Base-by-base conservation (phyloP, 2,329 filamentous ascomycete genomes). In the Neofusicoccum ribis region DNA sequence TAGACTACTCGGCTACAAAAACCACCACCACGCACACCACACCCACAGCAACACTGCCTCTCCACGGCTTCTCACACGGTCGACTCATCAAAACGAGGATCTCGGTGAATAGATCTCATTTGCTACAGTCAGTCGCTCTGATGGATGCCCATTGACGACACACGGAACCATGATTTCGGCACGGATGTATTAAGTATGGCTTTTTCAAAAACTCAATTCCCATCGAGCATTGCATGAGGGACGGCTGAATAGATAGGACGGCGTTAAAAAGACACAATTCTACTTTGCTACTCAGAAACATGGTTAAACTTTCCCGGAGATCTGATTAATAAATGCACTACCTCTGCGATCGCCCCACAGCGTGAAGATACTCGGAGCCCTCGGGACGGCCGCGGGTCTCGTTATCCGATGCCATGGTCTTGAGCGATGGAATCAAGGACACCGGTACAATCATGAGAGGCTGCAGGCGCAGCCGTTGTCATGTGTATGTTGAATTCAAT, bases 241-340 rank as follows among this genome's bases (percentile, higher is more conserved):
- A 60, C 43, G 56, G 23, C 27, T 17, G 47, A 34, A 60, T 60
- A 60, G 56, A 60, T 34, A 34, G 56, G 56, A 60, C 27, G 56
- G 56, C 56, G 56, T 60, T 60, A 49, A 47, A 58, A 60, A 49
- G 56, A 37, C 5, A 20, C 9, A 37, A 46, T 31, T 59, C 23
- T 20, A 31, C 31, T 20, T 37, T 37, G 15, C 43, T 17, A 44
- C n/a, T 44, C 15, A 44, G 7, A 44, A 44, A 39, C 37, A 11
- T 39, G 37, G 37, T 31, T 31, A 31, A 31, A 31, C 27, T 31
- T 31, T 31, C 5, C 27, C 27, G 5, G 27, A 31, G 27, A 31
- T 31, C 27, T 31, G 27, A 31, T 31, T 31, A 31, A 31, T 5
- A 31, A 31, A 31, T 3, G 27, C 27, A 31, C 27, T 31, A 31